phyloP scores from a whole-genome alignment of 495 filamentous ascomycete genomes.

The Trichocladium uniseriatum region DNA sequence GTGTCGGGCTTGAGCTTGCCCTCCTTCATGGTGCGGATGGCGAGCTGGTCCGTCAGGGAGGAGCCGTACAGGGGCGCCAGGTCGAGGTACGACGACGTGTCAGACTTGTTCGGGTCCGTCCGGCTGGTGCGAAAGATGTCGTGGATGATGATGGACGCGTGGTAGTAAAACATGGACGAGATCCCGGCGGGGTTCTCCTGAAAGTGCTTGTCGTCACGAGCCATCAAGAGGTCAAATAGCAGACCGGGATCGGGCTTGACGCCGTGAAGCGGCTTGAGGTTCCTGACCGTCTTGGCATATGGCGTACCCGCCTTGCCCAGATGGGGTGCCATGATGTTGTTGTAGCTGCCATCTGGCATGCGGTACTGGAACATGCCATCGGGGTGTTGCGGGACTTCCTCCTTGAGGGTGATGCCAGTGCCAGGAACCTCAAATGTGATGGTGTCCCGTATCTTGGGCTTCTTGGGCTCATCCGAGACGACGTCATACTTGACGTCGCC shows the following conservation, averaged over 20 bases:
- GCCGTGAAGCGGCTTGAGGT: constrained; percentile 35
- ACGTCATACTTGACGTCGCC: constrained; percentile 27
- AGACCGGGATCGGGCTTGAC: constrained; percentile 62
- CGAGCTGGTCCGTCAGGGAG: constrained; percentile 55
- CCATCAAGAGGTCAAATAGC: constrained; percentile 66
- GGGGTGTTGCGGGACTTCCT: constrained; percentile 25
- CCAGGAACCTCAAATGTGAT: constrained; percentile 26
- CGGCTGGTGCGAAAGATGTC: constrained; percentile 41
- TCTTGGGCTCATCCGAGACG: constrained; percentile 2
- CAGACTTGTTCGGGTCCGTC: constrained; percentile 25
- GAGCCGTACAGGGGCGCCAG: constrained; percentile 75
- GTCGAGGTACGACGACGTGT: constrained; percentile 72
- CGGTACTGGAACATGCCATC: constrained; percentile 48
- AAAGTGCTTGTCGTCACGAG: constrained; percentile 45
- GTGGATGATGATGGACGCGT: constrained; percentile 77
- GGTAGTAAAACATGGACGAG: constrained; percentile 75
- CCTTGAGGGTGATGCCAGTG: constrained; percentile 29
- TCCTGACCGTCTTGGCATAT: constrained; percentile 60
- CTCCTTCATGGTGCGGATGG: constrained; percentile 60
- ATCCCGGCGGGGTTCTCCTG: constrained; percentile 62
- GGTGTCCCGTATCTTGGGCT: constrained; percentile 11
- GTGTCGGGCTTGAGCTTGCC: constrained; percentile 72
- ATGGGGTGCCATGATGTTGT: constrained; percentile 53
- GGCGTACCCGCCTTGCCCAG: constrained; percentile 49
- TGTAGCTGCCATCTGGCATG: constrained; percentile 60